Evolutionary conservation across 352 stramenopile species (phyloP).

Genomic region (Globisporangium spiculum): DNA sequence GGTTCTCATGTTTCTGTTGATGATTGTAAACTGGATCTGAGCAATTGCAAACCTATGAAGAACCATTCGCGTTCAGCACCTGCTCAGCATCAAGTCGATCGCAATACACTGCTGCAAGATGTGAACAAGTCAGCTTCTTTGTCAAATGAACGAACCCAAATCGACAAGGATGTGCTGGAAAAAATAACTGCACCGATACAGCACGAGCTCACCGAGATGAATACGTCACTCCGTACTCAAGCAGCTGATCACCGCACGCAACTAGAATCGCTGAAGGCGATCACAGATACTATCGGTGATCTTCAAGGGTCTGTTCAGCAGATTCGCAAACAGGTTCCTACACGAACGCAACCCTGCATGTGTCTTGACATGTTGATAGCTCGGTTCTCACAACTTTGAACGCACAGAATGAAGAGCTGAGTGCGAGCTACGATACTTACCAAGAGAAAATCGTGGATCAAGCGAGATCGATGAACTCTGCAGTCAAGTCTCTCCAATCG

Average conservation of each 20-base stretch:
- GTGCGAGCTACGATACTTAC: slow-evolving; percentile 15
- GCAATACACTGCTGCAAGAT: background rate
- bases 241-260: slow-evolving; percentile 1
- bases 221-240: slow-evolving; percentile 5
- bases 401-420: slow-evolving; percentile 20
- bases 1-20: background rate
- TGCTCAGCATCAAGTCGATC: background rate
- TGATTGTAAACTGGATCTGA: background rate
- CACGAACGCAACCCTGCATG: background rate
- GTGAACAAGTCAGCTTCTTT: background rate
- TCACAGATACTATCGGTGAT: background rate
- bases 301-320: slow-evolving; percentile 10
- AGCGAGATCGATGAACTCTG: slow-evolving; percentile 6
- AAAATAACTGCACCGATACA: slow-evolving; percentile 15
- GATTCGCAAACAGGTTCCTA: slow-evolving; percentile 18
- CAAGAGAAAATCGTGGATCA: slow-evolving; percentile 26
- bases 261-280: slow-evolving; percentile 10
- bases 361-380: background rate
- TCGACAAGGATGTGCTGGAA: slow-evolving; percentile 16
- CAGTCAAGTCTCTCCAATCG: slow-evolving; percentile 22
- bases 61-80: background rate
- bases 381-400: background rate
- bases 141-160: slow-evolving; percentile 2
- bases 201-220: slow-evolving; percentile 11
- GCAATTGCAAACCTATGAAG: background rate